These are phyloP conservation scores for Galerina marginata DNA, from an alignment of 768 basidiomycete species.

Conservation along the genomic window DNA sequence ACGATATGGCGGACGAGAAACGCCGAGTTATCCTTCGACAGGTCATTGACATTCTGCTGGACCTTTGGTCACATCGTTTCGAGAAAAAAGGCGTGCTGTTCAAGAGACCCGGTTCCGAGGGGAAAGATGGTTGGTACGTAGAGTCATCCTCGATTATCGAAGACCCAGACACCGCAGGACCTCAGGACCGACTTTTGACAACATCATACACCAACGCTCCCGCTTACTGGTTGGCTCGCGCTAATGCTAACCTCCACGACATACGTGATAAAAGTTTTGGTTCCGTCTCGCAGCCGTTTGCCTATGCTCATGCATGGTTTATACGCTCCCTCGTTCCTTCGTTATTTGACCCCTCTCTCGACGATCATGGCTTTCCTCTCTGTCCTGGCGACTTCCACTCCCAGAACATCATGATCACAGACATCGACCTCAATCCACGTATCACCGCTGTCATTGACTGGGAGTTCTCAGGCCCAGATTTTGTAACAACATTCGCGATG, in stretches of 20 bases:
- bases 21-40: conserved; percentile 6
- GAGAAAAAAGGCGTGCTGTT: conserved; percentile 5
- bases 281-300: neutral
- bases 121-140: conserved; percentile 6
- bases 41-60: conserved; percentile 9
- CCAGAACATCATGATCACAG: conserved; percentile 24
- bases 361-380: conserved; percentile 18
- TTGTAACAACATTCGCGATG: neutral
- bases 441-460: conserved; percentile 22
- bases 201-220: neutral
- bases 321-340: conserved; percentile 12
- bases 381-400: conserved; percentile 27
- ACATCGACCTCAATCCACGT: conserved; percentile 11
- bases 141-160: neutral
- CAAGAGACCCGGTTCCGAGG: neutral
- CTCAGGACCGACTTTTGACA: neutral
- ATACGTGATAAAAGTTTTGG: neutral
- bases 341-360: conserved; percentile 17
- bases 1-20: conserved; percentile 7
- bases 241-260: conserved; percentile 3
- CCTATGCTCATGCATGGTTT: neutral
- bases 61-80: conserved; percentile 12
- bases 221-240: conserved; percentile 10
- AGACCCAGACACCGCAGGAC: neutral
- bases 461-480: conserved; percentile 22